Evolutionary conservation across 2,329 filamentous ascomycete genomes (phyloP), one percentile per base, ranked within the genome.

Genomic region (Aspergillus spinulosporus): DNA sequence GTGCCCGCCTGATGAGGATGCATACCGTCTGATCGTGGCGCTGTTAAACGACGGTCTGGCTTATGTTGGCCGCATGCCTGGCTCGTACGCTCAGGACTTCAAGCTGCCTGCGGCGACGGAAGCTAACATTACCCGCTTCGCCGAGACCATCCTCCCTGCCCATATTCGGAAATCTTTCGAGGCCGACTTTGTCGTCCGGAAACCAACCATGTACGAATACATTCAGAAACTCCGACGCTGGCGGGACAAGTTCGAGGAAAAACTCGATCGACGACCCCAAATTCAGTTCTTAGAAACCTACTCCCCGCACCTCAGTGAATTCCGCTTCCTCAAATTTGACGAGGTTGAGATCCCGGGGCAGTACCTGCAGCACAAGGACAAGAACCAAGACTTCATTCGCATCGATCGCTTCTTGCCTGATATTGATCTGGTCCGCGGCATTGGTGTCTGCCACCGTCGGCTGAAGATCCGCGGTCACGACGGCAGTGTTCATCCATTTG

Each of bases 81-180:
- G 84, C 11, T 90, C 90, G 0, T 97, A 96, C 71, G 90, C 90
- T 2, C 89, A 89, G 70, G 93, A 96, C 60, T 90, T 93, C 66
- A 97, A 97, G 76, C 78, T 99, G 9, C 94, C 94, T 0, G 72
- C 85, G 9, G 89, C 92, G 0, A 99, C 94, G 0, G 94, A 99
- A 77, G 89, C 89, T 0, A 99, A 99, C 70, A 97, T 99, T 49
- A 96, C 89, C 5, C 85, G 93, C 1, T 99, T 99, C 68, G 92
- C 94, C 1, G 92, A 99, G 75, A 97, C 92, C 0, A 96, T 99
- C 45, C 81, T 99, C 51, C 95, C 95, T 1, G 84, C 88, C 3
- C 94, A 99, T 74, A 97, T 99, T 66, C 88, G 95, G 69, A 93
- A 92, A 70, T 92, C 92, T 0, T 99, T 99, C 64, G 94, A 99